Evolutionary conservation across 2,329 filamentous ascomycete genomes (phyloP).

Genomic region (Penicillium concentricum): DNA sequence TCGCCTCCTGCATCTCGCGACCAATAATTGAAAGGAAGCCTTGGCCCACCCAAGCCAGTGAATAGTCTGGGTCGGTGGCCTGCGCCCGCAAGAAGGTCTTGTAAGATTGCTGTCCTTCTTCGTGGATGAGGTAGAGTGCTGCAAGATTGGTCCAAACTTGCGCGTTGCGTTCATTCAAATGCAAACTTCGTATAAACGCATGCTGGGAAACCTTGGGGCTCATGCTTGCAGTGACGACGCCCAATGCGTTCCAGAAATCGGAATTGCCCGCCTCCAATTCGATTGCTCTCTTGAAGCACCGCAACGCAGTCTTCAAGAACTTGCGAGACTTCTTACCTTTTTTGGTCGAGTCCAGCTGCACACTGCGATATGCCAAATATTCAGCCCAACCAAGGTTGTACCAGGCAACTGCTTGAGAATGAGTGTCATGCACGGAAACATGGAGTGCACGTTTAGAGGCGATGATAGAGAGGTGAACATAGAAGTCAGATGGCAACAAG

Average conservation of each 20-base stretch:
- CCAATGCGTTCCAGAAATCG: slow-evolving; percentile 96
- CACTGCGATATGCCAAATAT: slow-evolving; percentile 71
- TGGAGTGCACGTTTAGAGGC: slow-evolving; percentile 84
- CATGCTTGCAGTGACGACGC: slow-evolving; percentile 81
- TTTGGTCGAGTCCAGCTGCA: slow-evolving; percentile 44
- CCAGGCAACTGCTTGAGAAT: slow-evolving; percentile 92
- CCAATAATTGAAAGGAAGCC: slow-evolving; percentile 77
- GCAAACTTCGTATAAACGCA: slow-evolving; percentile 86
- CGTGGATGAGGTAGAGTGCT: slow-evolving; percentile 78
- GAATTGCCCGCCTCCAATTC: slow-evolving; percentile 91
- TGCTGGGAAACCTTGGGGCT: slow-evolving; percentile 90
- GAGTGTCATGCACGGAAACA: slow-evolving; percentile 68
- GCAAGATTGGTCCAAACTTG: slow-evolving; percentile 90
- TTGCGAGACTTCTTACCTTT: slow-evolving; percentile 55
- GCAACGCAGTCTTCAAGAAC: slow-evolving; percentile 77
- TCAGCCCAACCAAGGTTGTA: slow-evolving; percentile 97
- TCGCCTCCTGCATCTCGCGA: slow-evolving; percentile 73
- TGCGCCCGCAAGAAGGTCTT: slow-evolving; percentile 87
- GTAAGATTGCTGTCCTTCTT: slow-evolving; percentile 82
- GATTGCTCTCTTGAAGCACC: slow-evolving; percentile 92
- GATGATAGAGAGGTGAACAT: slow-evolving; percentile 71
- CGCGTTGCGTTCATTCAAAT: slow-evolving; percentile 83
- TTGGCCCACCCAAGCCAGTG: slow-evolving; percentile 91
- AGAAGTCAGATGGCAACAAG: slow-evolving; percentile 48
- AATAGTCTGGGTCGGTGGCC: slow-evolving; percentile 90